Evolutionary conservation across 768 basidiomycete species (phyloP).

Genomic region (Holtermanniella nyarrowii): DNA sequence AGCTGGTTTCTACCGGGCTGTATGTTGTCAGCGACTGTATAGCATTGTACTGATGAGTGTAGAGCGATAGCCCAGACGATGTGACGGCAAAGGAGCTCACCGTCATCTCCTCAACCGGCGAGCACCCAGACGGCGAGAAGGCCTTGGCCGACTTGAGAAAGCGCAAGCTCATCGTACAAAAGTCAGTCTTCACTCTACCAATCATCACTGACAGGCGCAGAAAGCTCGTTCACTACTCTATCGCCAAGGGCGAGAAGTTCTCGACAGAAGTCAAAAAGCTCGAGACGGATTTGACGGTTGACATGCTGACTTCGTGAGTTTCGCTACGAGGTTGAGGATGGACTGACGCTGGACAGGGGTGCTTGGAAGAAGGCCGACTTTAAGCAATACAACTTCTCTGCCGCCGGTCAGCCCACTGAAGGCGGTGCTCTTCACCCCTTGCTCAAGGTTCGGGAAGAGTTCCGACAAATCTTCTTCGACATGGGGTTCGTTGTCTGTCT

Average conservation of each 20-base stretch:
- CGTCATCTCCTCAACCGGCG: conserved; percentile 63
- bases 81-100: conserved; percentile 62
- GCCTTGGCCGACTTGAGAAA: conserved; percentile 76
- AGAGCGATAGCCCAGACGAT: conserved; percentile 63
- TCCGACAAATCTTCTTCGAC: conserved; percentile 93
- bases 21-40: conserved; percentile 43
- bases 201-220: conserved; percentile 43
- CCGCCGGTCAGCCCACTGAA: conserved; percentile 76
- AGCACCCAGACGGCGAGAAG: conserved; percentile 66
- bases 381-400: conserved; percentile 99
- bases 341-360: conserved; percentile 50
- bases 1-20: conserved; percentile 68
- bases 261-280: conserved; percentile 83
- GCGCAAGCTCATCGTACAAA: conserved; percentile 75
- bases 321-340: background rate
- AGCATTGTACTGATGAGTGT: background rate
- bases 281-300: conserved; percentile 90
- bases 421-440: conserved; percentile 93
- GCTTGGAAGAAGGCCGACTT: conserved; percentile 86
- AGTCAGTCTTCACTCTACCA: conserved; percentile 45
- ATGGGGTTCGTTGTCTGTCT: conserved; percentile 65
- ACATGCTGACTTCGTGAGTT: conserved; percentile 83
- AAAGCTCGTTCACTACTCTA: conserved; percentile 91
- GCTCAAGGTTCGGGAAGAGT: conserved; percentile 94
- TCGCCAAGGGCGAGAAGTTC: conserved; percentile 73